phyloP scores from a whole-genome alignment of 352 stramenopile genomes.

The Albugo laibachii region DNA sequence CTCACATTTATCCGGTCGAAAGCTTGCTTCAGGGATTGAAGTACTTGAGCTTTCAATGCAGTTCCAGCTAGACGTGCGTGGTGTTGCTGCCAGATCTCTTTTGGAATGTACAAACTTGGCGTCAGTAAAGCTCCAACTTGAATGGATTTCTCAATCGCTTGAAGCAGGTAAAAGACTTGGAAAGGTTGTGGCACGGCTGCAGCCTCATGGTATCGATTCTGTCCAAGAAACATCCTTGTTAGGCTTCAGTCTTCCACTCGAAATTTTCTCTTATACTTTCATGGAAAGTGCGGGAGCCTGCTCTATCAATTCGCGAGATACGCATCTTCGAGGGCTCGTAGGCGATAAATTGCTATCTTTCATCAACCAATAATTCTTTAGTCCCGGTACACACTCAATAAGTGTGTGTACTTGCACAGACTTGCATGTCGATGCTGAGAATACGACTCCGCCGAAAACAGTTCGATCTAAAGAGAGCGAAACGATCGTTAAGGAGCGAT shows the following conservation, averaged over 20 bases:
- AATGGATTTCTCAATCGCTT: constrained; percentile 62
- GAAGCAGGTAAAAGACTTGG: constrained; percentile 59
- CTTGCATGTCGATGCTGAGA: not conserved
- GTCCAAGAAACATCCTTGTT: not conserved
- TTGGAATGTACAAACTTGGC: constrained; percentile 46
- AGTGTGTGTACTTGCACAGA: constrained; percentile 1
- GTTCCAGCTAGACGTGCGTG: constrained; percentile 35
- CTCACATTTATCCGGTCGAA: constrained; percentile 47
- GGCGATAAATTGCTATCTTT: constrained; percentile 2
- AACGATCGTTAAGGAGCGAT: no score
- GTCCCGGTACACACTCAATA: not conserved
- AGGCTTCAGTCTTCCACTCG: not conserved
- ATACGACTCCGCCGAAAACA: constrained; percentile 4
- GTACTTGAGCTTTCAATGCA: constrained; percentile 34
- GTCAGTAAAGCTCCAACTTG: constrained; percentile 51
- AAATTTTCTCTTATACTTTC: constrained; percentile 13
- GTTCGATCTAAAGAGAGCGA: not conserved
- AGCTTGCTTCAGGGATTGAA: constrained; percentile 41
- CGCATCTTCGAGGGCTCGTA: constrained; percentile 22
- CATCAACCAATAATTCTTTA: not conserved
- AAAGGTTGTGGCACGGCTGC: constrained; percentile 22
- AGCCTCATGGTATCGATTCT: not conserved
- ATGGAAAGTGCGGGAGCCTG: constrained; percentile 45
- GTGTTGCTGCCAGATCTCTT: constrained; percentile 68
- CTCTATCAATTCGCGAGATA: constrained; percentile 48